Conservation (phyloP, 805 yeast species). For the Wickerhamiella musiphila region DNA sequence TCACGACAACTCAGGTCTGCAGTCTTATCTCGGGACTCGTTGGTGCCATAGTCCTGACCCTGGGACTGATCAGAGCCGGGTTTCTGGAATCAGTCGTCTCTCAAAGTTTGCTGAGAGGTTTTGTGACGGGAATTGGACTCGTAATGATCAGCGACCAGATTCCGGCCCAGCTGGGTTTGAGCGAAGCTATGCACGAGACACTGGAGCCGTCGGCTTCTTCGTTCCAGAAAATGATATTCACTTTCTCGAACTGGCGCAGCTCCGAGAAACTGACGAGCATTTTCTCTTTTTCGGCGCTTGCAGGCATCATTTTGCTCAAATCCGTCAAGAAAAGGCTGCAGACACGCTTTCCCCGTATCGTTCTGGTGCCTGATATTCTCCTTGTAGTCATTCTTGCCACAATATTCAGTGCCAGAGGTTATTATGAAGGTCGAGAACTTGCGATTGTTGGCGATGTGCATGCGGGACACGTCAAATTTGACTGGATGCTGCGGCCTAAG, state of each 20-base stretch:
- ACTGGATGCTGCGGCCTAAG: constrained; percentile 36
- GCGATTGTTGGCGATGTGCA: constrained; percentile 53
- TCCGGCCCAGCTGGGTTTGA: constrained; percentile 56
- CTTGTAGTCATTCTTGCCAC: constrained; percentile 51
- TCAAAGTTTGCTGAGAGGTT: constrained; percentile 62
- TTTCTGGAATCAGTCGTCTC: constrained; percentile 68
- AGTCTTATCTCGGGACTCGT: constrained; percentile 56
- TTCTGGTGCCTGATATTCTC: constrained; percentile 73
- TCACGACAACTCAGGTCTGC: constrained; percentile 38
- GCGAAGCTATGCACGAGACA: constrained; percentile 22
- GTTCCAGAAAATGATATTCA: constrained; percentile 44
- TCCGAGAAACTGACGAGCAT: constrained; percentile 44
- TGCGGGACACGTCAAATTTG: constrained; percentile 31
- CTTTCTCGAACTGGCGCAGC: constrained; percentile 29
- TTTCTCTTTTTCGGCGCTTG: constrained; percentile 39
- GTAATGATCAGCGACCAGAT: constrained; percentile 66
- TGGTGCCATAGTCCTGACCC: constrained; percentile 52
- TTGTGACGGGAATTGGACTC: constrained; percentile 69
- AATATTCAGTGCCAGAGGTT: constrained; percentile 28
- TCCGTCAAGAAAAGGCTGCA: constrained; percentile 25
- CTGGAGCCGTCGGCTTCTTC: constrained; percentile 47
- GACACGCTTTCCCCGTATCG: constrained; percentile 24
- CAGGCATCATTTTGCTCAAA: constrained; percentile 27
- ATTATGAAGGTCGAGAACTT: constrained; percentile 30
- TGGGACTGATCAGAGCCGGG: constrained; percentile 74